phyloP scores from a whole-genome alignment of 2,329 filamentous ascomycete species.

The Didymella glomerata region DNA sequence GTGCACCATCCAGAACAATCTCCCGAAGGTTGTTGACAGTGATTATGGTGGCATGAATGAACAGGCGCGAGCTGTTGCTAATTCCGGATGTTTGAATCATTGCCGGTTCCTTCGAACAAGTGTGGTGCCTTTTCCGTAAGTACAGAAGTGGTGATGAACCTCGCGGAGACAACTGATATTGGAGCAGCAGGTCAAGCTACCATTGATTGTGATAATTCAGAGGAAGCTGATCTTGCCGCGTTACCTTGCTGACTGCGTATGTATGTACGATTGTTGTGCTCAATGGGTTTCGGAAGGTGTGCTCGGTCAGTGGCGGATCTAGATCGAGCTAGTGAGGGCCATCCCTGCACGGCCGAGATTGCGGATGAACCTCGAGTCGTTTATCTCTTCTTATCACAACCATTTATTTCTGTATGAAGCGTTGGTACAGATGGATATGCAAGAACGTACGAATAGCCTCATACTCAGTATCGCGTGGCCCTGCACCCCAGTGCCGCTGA shows the following conservation, averaged over 20 bases:
- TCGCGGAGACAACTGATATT: background rate
- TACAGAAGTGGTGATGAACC: background rate
- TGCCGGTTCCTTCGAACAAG: background rate
- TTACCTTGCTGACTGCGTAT: background rate
- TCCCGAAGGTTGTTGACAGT: conserved; percentile 58
- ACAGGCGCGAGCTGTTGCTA: conserved; percentile 41
- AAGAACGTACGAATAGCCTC: background rate
- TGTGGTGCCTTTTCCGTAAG: too few relatives aligned
- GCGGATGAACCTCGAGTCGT: background rate
- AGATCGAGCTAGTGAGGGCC: background rate
- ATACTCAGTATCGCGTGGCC: background rate
- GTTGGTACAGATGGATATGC: background rate
- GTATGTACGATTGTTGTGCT: background rate
- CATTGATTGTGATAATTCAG: background rate
- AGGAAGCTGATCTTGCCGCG: background rate
- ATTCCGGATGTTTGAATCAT: background rate
- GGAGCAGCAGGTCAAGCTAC: background rate
- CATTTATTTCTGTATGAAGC: background rate
- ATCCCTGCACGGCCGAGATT: conserved; percentile 13
- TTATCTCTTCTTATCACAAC: conserved; percentile 2
- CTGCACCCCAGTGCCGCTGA: background rate
- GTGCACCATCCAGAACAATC: conserved; percentile 58
- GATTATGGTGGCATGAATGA: conserved; percentile 61
- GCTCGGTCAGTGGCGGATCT: background rate
- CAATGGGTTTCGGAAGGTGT: background rate